These are phyloP conservation scores for Penicillium cosmopolitanum DNA, from an alignment of 495 filamentous ascomycete species.

Conservation along the genomic window DNA sequence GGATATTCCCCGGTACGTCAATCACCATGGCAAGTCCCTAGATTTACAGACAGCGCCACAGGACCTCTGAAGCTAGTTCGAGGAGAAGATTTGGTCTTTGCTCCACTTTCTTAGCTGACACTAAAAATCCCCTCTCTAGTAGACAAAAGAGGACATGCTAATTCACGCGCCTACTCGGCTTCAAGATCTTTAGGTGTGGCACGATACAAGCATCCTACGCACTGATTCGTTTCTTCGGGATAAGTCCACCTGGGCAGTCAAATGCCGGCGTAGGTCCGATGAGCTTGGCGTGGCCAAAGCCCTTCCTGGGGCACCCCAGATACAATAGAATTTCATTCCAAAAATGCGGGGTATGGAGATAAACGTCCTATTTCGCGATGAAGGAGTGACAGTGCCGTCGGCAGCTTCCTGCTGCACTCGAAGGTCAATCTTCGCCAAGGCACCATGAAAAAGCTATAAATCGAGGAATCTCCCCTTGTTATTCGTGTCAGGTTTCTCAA, in stretches of 20 bases:
- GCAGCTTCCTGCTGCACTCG: not conserved
- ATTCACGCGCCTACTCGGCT: not conserved
- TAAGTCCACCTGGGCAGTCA: not conserved
- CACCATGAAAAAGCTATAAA: not conserved
- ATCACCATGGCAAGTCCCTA: no score
- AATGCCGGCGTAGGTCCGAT: not conserved
- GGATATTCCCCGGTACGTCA: no score
- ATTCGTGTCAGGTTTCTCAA: not conserved
- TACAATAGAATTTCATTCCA: not conserved
- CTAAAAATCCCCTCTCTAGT: no score
- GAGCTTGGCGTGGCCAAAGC: not conserved
- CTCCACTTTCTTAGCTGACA: no score
- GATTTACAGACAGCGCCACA: no score
- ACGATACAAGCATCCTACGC: not conserved
- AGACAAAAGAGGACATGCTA: no score
- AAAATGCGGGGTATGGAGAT: not conserved
- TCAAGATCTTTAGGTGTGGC: not conserved
- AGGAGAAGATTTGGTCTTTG: no score
- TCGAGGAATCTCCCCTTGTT: not conserved
- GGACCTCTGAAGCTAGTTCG: no score
- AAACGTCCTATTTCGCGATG: not conserved
- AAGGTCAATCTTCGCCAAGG: not conserved
- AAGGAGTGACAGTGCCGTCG: no score
- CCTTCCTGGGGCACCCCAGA: not conserved
- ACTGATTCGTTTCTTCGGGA: constrained; percentile 3